These are phyloP conservation scores for Aspergillus floridensis DNA, from an alignment of 2,329 filamentous ascomycete genomes.

Conservation along the genomic window DNA sequence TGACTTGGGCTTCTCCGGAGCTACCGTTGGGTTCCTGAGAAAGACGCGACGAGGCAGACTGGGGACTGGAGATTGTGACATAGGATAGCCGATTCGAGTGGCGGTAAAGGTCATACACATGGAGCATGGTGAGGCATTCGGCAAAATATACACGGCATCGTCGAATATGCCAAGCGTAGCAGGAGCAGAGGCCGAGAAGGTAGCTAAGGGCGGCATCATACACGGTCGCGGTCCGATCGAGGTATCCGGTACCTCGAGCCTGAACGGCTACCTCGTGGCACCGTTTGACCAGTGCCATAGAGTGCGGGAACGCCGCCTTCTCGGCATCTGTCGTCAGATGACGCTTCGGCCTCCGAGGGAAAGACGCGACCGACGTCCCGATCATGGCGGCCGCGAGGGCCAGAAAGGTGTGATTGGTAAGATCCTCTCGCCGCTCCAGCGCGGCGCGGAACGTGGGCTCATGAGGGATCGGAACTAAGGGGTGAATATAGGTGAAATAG, in stretches of 20 bases:
- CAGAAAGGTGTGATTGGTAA: slow-evolving; percentile 42
- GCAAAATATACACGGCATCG: slow-evolving; percentile 43
- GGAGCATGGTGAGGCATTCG: slow-evolving; percentile 44
- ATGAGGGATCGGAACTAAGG: slow-evolving; percentile 46
- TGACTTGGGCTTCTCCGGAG: slow-evolving; percentile 21
- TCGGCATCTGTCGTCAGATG: slow-evolving; percentile 40
- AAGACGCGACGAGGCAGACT: slow-evolving; percentile 21
- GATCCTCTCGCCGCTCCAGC: slow-evolving; percentile 44
- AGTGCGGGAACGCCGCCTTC: slow-evolving; percentile 41
- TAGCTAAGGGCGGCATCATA: slow-evolving; percentile 48
- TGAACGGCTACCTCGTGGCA: slow-evolving; percentile 46
- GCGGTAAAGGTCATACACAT: slow-evolving; percentile 40
- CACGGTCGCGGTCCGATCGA: slow-evolving; percentile 42
- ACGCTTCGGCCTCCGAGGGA: slow-evolving; percentile 44
- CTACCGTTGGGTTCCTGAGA: slow-evolving; percentile 22
- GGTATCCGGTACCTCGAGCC: slow-evolving; percentile 44
- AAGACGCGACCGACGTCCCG: slow-evolving; percentile 44
- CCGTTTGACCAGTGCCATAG: slow-evolving; percentile 42
- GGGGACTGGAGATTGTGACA: slow-evolving; percentile 23
- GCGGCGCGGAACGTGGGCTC: slow-evolving; percentile 47
- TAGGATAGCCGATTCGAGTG: slow-evolving; percentile 15
- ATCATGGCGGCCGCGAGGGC: slow-evolving; percentile 48
- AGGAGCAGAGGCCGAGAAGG: slow-evolving; percentile 41
- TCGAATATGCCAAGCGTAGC: slow-evolving; percentile 40
- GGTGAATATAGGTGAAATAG: slow-evolving; percentile 50